phyloP scores from a whole-genome alignment of 306 rosid genomes.

The Prunus mongolica region DNA sequence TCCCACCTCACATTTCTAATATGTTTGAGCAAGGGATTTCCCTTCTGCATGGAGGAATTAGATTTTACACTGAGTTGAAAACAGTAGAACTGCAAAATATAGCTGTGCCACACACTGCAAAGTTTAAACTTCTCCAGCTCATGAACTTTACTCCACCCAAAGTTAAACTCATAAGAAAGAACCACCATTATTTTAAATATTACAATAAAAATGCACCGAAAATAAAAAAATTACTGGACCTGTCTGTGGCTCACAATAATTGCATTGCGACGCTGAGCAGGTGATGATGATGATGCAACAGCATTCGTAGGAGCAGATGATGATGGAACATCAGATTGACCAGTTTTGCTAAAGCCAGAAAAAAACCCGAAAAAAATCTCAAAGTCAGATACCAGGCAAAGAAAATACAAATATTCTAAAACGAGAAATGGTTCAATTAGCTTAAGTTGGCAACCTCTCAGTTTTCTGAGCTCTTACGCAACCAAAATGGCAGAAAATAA shows the following conservation, averaged over 20 bases:
- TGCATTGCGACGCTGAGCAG: constrained; percentile 61
- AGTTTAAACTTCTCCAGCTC: neutral
- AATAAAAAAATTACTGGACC: constrained; percentile 31
- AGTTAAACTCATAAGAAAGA: neutral
- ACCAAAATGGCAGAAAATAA: neutral
- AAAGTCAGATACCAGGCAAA: constrained; percentile 1
- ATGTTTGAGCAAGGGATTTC: constrained; percentile 90
- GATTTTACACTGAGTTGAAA: neutral
- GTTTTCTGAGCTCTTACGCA: neutral
- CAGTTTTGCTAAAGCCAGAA: constrained; percentile 42
- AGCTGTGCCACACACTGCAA: neutral
- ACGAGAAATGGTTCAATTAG: neutral
- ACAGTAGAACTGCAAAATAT: neutral
- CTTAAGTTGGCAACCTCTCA: neutral
- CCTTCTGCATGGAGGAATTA: constrained; percentile 49
- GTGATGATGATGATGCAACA: constrained; percentile 29
- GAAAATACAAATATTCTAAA: neutral
- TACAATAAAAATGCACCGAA: neutral
- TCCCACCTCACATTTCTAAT: constrained; percentile 90
- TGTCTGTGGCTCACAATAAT: constrained; percentile 95
- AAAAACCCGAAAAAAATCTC: constrained; percentile 8
- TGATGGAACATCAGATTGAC: constrained; percentile 39
- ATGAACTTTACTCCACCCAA: neutral
- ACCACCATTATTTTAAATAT: neutral
- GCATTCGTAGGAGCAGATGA: constrained; percentile 40